Conservation (phyloP, 208 protist species). For the Trypanosoma cruzi region DNA sequence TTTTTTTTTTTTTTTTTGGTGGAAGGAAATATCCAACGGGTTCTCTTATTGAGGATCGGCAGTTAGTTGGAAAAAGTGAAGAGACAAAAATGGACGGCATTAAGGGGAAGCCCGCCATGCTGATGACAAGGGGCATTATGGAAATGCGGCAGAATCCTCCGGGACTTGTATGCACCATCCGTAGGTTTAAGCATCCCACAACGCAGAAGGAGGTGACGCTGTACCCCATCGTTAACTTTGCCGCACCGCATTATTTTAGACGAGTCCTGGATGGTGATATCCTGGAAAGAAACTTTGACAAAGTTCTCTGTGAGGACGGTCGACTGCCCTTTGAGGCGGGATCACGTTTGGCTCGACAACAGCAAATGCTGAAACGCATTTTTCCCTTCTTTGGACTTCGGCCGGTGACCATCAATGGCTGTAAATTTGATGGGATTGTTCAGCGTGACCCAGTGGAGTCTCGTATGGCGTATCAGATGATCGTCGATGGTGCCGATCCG, state of each 20-base stretch:
- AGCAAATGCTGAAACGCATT: conserved; percentile 43
- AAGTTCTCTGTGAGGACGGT: conserved; percentile 84
- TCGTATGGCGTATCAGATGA: conserved; percentile 88
- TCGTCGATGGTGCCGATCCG: conserved; percentile 68
- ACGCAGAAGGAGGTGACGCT: conserved; percentile 81
- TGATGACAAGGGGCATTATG: conserved; percentile 88
- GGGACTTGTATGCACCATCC: conserved; percentile 64
- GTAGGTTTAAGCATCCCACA: conserved; percentile 62
- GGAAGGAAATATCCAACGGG: background rate
- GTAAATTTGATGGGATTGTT: conserved; percentile 81
- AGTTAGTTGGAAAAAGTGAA: too few species aligned
- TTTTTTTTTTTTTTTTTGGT: background rate
- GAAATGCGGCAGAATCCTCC: conserved; percentile 75
- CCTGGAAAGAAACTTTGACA: conserved; percentile 55
- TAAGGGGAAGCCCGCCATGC: conserved; percentile 67
- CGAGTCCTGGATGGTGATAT: conserved; percentile 45
- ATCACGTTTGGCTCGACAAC: conserved; percentile 35
- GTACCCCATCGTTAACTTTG: conserved; percentile 78
- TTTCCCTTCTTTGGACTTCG: conserved; percentile 77
- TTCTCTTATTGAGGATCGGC: too few species aligned
- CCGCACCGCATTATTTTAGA: conserved; percentile 61
- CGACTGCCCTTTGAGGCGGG: conserved; percentile 70
- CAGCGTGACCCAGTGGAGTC: conserved; percentile 77
- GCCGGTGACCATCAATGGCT: conserved; percentile 46
- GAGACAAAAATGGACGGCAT: conserved; percentile 45